Evolutionary conservation across 176 grass and related monocot species (phyloP), one percentile per base, ranked within the genome.

Genomic region (Aegilops sharonensis): DNA sequence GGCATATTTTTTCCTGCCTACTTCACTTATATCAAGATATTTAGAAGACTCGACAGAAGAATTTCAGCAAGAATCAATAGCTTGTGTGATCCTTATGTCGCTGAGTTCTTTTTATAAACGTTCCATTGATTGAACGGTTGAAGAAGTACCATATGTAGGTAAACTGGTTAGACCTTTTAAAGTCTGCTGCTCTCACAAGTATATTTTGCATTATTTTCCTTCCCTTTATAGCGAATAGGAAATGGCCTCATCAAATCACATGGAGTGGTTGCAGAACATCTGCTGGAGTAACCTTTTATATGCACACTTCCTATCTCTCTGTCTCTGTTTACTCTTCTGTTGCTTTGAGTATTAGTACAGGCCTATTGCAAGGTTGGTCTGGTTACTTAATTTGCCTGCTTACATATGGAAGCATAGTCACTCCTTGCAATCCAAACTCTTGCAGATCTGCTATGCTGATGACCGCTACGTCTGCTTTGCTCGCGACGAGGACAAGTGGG

Each of bases 391-490:
- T 52, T 52, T 82, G 10, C 45, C 80, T 82, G 47, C 48, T 59
- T 35, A 56, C 34, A 3, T 14, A 8, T 69, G 4, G 3, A 1
- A 54, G 12, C 2, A 14, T 35, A 81, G 18, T 1, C 79, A 34
- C 68, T 47, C 3, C 43, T 69, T 69, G 31, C 21, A 32, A 72
- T 60, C 21, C 21, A 57, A 83, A 82, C 80, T 40, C 32, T 72
- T 72, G 14, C 50, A 83, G 81, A 72, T 83, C 12, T 59, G 30
- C 81, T 83, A 37, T 60, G 67, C 50, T n/a, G 67, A 40, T 42
- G 67, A 56, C 4, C 7, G 48, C 13, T 83, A 83, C 4, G 48
- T 83, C 31, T 83, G 67, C 32, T 83, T 83, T 83, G 67, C 81
- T 60, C 67, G 81, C 4, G 6, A 70, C 4, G 6, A 82, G 45